Evolutionary conservation across 331 rosid species (phyloP).

Genomic region (Spiraea crenata): DNA sequence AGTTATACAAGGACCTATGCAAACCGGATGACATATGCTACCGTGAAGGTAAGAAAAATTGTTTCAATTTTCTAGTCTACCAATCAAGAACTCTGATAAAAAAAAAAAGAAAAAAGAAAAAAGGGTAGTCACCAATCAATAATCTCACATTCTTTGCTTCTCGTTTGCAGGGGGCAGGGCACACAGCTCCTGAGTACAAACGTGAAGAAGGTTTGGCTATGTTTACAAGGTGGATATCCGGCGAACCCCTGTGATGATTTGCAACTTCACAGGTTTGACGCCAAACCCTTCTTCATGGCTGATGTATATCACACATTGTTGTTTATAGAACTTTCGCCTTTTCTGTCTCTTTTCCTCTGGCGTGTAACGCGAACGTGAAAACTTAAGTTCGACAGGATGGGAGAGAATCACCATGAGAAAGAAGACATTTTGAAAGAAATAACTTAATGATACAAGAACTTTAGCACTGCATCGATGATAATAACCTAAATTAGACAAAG

Average conservation of each 20-base stretch:
- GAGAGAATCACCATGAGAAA: background rate
- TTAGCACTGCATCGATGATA: slow-evolving; percentile 83
- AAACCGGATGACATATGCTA: slow-evolving; percentile 67
- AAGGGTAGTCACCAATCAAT: too few relatives aligned
- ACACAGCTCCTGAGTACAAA: slow-evolving; percentile 51
- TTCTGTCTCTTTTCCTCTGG: too few relatives aligned
- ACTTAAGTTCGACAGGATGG: background rate
- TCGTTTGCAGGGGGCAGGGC: slow-evolving; percentile 56
- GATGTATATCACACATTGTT: too few relatives aligned
- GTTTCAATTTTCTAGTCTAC: background rate
- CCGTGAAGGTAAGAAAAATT: slow-evolving; percentile 58
- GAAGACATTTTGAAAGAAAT: background rate
- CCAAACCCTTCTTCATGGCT: background rate
- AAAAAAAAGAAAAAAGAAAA: too few relatives aligned
- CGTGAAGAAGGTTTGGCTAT: slow-evolving; percentile 45
- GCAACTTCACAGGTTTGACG: background rate
- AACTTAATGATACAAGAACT: slow-evolving; percentile 30
- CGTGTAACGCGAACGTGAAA: background rate
- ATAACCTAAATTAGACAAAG: slow-evolving; percentile 55
- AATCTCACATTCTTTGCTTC: too few relatives aligned
- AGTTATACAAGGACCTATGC: slow-evolving; percentile 61
- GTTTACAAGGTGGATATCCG: slow-evolving; percentile 47
- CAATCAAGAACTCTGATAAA: background rate
- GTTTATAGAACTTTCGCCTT: too few relatives aligned
- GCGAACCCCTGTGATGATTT: slow-evolving; percentile 24